phyloP scores from a whole-genome alignment of 176 grass and related monocot species.

The Oryza australiensis region DNA sequence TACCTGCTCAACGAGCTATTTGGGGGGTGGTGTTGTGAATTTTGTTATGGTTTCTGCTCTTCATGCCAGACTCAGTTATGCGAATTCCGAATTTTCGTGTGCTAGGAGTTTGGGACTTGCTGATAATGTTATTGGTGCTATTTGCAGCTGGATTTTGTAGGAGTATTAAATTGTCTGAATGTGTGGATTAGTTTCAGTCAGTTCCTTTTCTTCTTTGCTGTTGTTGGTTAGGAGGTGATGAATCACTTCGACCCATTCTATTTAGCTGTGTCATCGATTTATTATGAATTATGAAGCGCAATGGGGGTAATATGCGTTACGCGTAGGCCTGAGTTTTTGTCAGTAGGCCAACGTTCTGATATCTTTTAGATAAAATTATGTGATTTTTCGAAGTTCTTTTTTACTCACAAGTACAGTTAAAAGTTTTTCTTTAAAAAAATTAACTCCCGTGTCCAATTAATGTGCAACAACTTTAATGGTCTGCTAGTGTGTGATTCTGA shows the following conservation, averaged over 20 bases:
- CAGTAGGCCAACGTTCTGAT: background rate
- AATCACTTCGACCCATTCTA: no score
- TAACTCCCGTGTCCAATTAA: background rate
- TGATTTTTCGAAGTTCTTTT: background rate
- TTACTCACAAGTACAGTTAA: background rate
- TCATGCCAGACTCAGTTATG: background rate
- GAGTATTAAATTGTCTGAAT: background rate
- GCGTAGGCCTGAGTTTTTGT: background rate
- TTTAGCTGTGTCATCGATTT: background rate
- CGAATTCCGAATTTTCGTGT: no score
- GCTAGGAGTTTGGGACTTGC: background rate
- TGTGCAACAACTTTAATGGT: background rate
- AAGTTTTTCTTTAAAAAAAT: background rate
- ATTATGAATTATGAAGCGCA: background rate
- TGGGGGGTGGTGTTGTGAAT: background rate
- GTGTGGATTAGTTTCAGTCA: background rate
- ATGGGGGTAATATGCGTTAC: background rate
- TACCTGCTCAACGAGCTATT: background rate
- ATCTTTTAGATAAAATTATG: background rate
- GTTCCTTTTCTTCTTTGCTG: background rate
- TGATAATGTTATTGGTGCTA: background rate
- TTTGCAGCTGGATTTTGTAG: background rate
- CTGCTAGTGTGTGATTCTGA: background rate
- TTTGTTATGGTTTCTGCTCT: background rate
- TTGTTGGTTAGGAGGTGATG: no score